These are phyloP conservation scores for Coprinellus micaceus DNA, from an alignment of 768 basidiomycete genomes.

Conservation along the genomic window DNA sequence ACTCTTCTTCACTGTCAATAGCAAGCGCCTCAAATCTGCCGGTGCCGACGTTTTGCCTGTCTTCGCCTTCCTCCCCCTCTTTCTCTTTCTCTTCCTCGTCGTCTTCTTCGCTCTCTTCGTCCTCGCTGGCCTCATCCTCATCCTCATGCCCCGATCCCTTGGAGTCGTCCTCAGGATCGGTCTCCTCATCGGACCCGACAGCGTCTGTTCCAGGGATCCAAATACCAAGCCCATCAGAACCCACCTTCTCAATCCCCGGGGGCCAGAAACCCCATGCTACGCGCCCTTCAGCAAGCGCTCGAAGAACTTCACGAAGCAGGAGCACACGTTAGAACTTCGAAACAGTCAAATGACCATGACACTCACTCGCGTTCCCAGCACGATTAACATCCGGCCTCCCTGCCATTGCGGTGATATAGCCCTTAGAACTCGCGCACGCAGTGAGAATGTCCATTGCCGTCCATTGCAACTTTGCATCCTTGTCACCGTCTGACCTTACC, in stretches of 20 bases:
- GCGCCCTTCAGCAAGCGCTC: slow-evolving; percentile 76
- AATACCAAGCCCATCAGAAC: slow-evolving; percentile 41
- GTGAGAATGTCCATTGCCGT: slow-evolving; percentile 84
- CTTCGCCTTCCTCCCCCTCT: slow-evolving; percentile 19
- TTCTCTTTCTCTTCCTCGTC: slow-evolving; percentile 24
- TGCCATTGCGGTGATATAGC: slow-evolving; percentile 88
- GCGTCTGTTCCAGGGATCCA: slow-evolving; percentile 47
- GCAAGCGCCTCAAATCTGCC: slow-evolving; percentile 42
- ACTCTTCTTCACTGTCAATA: slow-evolving; percentile 21
- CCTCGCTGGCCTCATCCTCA: slow-evolving; percentile 30
- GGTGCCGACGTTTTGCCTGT: slow-evolving; percentile 14
- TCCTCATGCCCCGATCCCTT: slow-evolving; percentile 10
- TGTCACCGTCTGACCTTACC: slow-evolving; percentile 10
- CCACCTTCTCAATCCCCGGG: slow-evolving; percentile 37
- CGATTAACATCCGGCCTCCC: slow-evolving; percentile 86
- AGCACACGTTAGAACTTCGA: neutral
- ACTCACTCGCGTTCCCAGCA: slow-evolving; percentile 85
- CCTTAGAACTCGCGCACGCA: slow-evolving; percentile 71
- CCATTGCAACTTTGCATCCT: slow-evolving; percentile 45
- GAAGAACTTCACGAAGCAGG: slow-evolving; percentile 52
- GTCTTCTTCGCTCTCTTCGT: slow-evolving; percentile 24
- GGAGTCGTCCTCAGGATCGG: slow-evolving; percentile 19
- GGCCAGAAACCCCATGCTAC: slow-evolving; percentile 88
- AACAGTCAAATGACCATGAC: neutral
- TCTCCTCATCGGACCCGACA: slow-evolving; percentile 17